phyloP scores from a whole-genome alignment of 768 basidiomycete species.

The Russula griseocarnosa region DNA sequence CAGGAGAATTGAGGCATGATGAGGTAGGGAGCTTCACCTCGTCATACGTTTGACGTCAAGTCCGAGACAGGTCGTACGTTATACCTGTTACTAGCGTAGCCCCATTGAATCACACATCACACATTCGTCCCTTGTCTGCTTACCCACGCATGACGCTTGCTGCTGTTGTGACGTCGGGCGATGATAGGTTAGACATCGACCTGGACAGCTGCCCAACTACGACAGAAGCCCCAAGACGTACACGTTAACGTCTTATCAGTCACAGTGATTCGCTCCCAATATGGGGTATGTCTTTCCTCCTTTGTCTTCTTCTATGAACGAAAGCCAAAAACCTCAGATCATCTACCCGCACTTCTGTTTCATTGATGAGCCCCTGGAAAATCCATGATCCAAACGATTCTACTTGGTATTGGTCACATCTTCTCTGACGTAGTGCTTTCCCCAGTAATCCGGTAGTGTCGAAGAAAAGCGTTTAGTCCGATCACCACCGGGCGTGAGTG shows the following conservation, averaged over 20 bases:
- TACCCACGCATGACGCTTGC: background rate
- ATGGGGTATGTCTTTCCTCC: constrained; percentile 15
- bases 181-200: constrained; percentile 4
- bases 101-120: background rate
- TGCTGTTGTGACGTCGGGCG: background rate
- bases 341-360: constrained; percentile 9
- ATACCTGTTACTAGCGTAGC: background rate
- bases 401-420: background rate
- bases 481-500: constrained; percentile 9
- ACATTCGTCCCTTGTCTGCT: background rate
- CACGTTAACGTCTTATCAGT: background rate
- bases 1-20: background rate
- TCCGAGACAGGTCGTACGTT: background rate
- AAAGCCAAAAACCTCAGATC: constrained; percentile 7
- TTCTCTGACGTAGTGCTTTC: background rate
- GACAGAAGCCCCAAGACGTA: constrained; percentile 11
- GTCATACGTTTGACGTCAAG: background rate
- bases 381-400: background rate
- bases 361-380: background rate
- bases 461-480: constrained; percentile 8
- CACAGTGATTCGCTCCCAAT: constrained; percentile 11
- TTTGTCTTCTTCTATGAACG: constrained; percentile 1
- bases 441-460: background rate
- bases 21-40: constrained; percentile 12
- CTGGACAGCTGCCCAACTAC: constrained; percentile 11